Evolutionary conservation across 1,284 basidiomycete species (phyloP).

Genomic region (Apiotrichum sp.): DNA sequence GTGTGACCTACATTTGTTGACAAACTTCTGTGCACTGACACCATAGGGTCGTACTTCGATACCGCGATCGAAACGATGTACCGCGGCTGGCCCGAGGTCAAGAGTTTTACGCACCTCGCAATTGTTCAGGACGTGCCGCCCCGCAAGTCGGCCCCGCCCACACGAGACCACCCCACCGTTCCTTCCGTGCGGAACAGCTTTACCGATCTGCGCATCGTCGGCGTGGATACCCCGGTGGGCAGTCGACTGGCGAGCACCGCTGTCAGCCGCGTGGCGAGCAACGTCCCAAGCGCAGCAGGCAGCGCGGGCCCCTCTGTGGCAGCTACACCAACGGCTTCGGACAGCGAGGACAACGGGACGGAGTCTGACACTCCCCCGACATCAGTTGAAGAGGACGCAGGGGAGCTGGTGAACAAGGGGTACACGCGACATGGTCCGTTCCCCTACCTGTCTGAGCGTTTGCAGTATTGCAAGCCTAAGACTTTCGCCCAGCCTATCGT

Average conservation of each 20-base stretch:
- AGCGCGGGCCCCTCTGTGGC: constrained; percentile 1
- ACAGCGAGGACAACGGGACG: constrained; percentile 14
- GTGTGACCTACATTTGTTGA: neutral
- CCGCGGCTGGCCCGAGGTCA: constrained; percentile 34
- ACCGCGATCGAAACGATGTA: constrained; percentile 44
- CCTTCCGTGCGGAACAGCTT: constrained; percentile 8
- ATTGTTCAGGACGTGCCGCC: constrained; percentile 47
- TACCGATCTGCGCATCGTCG: constrained; percentile 14
- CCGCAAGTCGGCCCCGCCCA: constrained; percentile 37
- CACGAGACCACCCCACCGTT: constrained; percentile 15
- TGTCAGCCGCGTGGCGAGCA: neutral
- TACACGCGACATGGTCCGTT: constrained; percentile 47
- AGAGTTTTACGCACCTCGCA: constrained; percentile 49
- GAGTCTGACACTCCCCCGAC: constrained; percentile 31
- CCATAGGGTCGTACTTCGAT: constrained; percentile 46
- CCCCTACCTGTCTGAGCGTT: constrained; percentile 37
- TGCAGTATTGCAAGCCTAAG: constrained; percentile 37
- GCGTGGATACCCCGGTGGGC: neutral
- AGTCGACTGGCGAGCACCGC: neutral
- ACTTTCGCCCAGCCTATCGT: constrained; percentile 49
- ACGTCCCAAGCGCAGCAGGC: neutral
- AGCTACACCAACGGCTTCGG: constrained; percentile 10
- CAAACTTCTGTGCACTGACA: constrained; percentile 3
- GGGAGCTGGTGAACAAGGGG: constrained; percentile 21
- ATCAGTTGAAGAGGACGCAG: constrained; percentile 24